phyloP scores from a whole-genome alignment of 129 eudicot genomes.

The Dittrichia graveolens region DNA sequence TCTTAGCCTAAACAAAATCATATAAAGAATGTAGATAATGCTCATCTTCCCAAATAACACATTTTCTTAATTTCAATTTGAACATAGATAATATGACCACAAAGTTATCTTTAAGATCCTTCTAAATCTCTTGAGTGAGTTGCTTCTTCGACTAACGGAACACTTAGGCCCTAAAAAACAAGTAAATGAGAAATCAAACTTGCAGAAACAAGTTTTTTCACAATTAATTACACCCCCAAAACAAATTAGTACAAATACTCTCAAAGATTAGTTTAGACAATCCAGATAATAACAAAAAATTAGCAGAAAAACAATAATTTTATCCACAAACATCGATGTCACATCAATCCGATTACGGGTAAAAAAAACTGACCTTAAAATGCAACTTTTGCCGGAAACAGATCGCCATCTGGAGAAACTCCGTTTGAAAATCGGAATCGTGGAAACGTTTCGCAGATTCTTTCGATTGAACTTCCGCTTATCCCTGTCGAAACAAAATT shows the following conservation, averaged over 20 bases:
- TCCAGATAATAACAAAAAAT: background rate
- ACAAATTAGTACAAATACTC: background rate
- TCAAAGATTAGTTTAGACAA: background rate
- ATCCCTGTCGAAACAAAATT: slow-evolving; percentile 33
- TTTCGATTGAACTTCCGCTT: slow-evolving; percentile 26
- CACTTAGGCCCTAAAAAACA: slow-evolving; percentile 7
- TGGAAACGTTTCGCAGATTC: slow-evolving; percentile 32
- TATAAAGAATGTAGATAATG: background rate
- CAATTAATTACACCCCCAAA: slow-evolving; percentile 10
- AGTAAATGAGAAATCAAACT: background rate
- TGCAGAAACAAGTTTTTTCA: slow-evolving; percentile 6
- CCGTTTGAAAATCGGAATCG: slow-evolving; percentile 32
- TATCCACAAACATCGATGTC: background rate
- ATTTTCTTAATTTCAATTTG: slow-evolving; percentile 4
- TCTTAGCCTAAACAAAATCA: background rate
- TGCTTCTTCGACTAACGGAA: background rate
- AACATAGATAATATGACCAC: slow-evolving; percentile 12
- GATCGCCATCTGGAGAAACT: slow-evolving; percentile 39
- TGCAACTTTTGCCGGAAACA: slow-evolving; percentile 38
- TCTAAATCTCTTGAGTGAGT: background rate
- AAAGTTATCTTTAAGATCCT: slow-evolving; percentile 13
- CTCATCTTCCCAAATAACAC: slow-evolving; percentile 2
- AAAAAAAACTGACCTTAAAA: slow-evolving; percentile 41
- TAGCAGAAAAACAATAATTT: background rate
- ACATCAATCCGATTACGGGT: background rate